These are phyloP conservation scores for Gelatoporia subvermispora DNA, from an alignment of 768 basidiomycete genomes.

Conservation along the genomic window DNA sequence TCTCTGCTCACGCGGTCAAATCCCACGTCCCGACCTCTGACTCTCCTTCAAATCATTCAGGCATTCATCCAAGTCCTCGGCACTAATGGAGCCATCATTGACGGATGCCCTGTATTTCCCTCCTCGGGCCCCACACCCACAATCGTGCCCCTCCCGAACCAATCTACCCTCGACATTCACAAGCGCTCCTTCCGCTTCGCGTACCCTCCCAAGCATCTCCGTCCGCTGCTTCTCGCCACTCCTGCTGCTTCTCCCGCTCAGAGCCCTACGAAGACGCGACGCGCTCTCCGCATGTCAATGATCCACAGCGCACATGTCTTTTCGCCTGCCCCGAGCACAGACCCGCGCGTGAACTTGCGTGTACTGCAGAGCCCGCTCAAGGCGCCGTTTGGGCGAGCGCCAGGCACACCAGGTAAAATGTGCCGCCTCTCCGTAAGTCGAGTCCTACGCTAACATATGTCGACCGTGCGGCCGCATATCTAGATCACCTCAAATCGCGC, in stretches of 20 bases:
- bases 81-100: constrained; percentile 49
- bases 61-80: constrained; percentile 68
- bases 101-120: constrained; percentile 60
- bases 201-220: constrained; percentile 71
- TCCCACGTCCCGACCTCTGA: too few relatives aligned
- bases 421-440: too few relatives aligned
- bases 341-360: constrained; percentile 59
- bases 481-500: too few relatives aligned
- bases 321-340: constrained; percentile 53
- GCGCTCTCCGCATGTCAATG: constrained; percentile 67
- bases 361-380: constrained; percentile 57
- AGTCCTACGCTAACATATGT: too few relatives aligned
- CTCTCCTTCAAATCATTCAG: constrained; percentile 28
- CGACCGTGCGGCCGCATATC: too few relatives aligned
- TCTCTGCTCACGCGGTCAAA: too few relatives aligned
- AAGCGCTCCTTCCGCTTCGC: constrained; percentile 67
- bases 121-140: constrained; percentile 31
- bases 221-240: constrained; percentile 30
- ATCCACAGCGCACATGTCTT: constrained; percentile 73
- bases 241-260: constrained; percentile 46
- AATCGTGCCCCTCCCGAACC: constrained; percentile 61
- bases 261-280: constrained; percentile 23
- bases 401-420: constrained; percentile 8
- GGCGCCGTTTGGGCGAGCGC: constrained; percentile 18
- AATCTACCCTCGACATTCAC: constrained; percentile 63